These are phyloP conservation scores for Epichloe brachyelytri DNA, from an alignment of 2,329 filamentous ascomycete genomes.

Conservation along the genomic window DNA sequence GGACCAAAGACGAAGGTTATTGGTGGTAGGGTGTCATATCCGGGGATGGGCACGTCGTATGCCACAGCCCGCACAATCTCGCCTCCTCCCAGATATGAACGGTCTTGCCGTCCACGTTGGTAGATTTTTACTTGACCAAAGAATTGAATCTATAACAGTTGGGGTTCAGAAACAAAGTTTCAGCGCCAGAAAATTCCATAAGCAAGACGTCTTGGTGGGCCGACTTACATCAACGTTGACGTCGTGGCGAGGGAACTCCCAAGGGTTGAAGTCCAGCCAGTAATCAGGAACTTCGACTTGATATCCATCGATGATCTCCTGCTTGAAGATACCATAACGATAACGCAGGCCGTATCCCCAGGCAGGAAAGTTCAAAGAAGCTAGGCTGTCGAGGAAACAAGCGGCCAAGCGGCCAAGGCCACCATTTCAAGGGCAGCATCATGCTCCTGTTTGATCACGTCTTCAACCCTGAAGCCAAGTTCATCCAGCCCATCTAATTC, in stretches of 20 bases:
- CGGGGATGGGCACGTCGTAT: conserved; percentile 86
- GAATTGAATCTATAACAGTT: conserved; percentile 62
- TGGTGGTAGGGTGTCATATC: conserved; percentile 83
- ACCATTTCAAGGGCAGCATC: conserved; percentile 91
- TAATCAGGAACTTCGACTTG: conserved; percentile 98
- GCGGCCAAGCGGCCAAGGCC: conserved; percentile 89
- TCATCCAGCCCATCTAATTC: conserved; percentile 69
- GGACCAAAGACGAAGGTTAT: conserved; percentile 94
- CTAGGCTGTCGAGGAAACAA: conserved; percentile 93
- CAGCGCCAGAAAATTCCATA: background rate
- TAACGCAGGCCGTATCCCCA: conserved; percentile 97
- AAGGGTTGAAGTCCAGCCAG: conserved; percentile 98
- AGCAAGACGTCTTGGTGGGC: background rate
- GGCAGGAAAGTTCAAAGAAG: conserved; percentile 85
- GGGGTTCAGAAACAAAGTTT: background rate
- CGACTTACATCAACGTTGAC: conserved; percentile 68
- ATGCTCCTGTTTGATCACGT: conserved; percentile 87
- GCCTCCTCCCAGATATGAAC: conserved; percentile 73
- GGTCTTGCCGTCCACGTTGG: conserved; percentile 64
- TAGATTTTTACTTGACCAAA: conserved; percentile 69
- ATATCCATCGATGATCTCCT: conserved; percentile 96
- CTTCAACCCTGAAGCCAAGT: conserved; percentile 92
- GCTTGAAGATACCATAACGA: conserved; percentile 97
- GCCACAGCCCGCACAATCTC: conserved; percentile 87
- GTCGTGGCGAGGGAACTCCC: conserved; percentile 95